Evolutionary conservation across 495 filamentous ascomycete genomes (phyloP).

Genomic region (Rostrohypoxylon terebratum): DNA sequence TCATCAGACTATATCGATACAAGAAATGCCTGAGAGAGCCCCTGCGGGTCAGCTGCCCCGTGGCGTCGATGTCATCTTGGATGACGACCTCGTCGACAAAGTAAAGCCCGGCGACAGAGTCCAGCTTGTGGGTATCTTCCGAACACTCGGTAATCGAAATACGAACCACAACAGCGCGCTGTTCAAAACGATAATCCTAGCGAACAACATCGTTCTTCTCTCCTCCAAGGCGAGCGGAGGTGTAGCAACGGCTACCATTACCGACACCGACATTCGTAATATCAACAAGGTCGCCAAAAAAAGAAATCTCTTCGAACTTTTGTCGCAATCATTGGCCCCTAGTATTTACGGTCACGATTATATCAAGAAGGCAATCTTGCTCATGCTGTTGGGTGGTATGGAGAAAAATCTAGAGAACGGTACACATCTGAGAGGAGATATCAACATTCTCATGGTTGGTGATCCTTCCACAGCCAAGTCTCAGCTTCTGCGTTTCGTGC

Average conservation of each 20-base stretch:
- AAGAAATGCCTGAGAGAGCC: conserved; percentile 99
- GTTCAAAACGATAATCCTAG: conserved; percentile 92
- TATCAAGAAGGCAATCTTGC: conserved; percentile 97
- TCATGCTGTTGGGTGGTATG: conserved; percentile 98
- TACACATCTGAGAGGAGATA: conserved; percentile 96
- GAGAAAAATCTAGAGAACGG: conserved; percentile 99
- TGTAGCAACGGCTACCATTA: conserved; percentile 90
- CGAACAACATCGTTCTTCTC: conserved; percentile 94
- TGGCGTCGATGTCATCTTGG: conserved; percentile 96
- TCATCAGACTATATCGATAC: conserved; percentile 97
- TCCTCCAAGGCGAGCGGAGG: conserved; percentile 97
- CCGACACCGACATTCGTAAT: conserved; percentile 97
- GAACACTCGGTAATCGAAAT: conserved; percentile 94
- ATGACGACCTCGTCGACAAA: conserved; percentile 95
- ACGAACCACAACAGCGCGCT: conserved; percentile 85
- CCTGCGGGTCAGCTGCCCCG: conserved; percentile 95
- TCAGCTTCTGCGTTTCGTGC: conserved; percentile 94
- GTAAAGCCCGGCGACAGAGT: conserved; percentile 97
- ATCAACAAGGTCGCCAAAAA: conserved; percentile 99
- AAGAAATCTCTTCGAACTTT: conserved; percentile 89
- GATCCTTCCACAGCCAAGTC: conserved; percentile 99
- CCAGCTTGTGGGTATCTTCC: conserved; percentile 93
- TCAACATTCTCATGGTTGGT: conserved; percentile 99
- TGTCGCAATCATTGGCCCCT: conserved; percentile 96
- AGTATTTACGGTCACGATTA: conserved; percentile 98